A percentile compares a stretch with the other conserved stretches of the same genome.
These are phyloP conservation scores for Aspergillus calidoustus DNA, from an alignment of 2,329 filamentous ascomycete species.

Conservation along the genomic window DNA sequence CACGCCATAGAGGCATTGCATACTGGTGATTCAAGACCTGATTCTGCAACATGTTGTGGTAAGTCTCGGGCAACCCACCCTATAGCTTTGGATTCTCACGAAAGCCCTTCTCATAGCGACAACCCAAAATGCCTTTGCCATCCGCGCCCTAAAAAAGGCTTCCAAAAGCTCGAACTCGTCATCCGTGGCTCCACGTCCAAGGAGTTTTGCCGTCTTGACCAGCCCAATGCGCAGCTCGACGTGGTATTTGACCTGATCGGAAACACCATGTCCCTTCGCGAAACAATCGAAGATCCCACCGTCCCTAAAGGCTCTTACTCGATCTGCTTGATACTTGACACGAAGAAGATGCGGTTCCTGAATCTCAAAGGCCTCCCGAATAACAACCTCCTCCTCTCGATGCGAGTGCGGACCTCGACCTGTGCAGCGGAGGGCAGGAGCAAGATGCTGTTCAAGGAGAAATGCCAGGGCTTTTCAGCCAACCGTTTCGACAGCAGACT, in stretches of 20 bases:
- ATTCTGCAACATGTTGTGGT: conserved; percentile 11
- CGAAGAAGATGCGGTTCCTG: conserved; percentile 27
- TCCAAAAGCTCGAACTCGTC: conserved; percentile 23
- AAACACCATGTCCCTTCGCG: conserved; percentile 27
- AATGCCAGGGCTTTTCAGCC: conserved; percentile 26
- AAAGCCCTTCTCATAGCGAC: conserved; percentile 19
- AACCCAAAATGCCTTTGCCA: conserved; percentile 31
- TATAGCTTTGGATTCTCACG: background rate
- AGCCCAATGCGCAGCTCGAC: conserved; percentile 28
- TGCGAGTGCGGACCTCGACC: conserved; percentile 23
- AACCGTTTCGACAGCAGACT: conserved; percentile 25
- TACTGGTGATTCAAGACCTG: background rate
- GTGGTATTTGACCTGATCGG: conserved; percentile 30
- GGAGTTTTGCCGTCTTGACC: conserved; percentile 24
- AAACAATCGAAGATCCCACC: conserved; percentile 24
- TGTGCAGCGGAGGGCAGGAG: conserved; percentile 19
- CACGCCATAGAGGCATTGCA: background rate
- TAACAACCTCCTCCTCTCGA: conserved; percentile 31
- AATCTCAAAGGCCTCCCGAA: conserved; percentile 36
- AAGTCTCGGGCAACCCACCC: background rate
- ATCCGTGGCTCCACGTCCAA: conserved; percentile 21
- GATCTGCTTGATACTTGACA: conserved; percentile 22
- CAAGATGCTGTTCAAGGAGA: conserved; percentile 27
- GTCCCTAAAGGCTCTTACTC: conserved; percentile 15
- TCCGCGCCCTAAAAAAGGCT: conserved; percentile 16